Percentiles rank a stretch among this genome's conserved stretches.
phyloP scores from a whole-genome alignment of 2,329 filamentous ascomycete species.

The Grosmannia serpens region DNA sequence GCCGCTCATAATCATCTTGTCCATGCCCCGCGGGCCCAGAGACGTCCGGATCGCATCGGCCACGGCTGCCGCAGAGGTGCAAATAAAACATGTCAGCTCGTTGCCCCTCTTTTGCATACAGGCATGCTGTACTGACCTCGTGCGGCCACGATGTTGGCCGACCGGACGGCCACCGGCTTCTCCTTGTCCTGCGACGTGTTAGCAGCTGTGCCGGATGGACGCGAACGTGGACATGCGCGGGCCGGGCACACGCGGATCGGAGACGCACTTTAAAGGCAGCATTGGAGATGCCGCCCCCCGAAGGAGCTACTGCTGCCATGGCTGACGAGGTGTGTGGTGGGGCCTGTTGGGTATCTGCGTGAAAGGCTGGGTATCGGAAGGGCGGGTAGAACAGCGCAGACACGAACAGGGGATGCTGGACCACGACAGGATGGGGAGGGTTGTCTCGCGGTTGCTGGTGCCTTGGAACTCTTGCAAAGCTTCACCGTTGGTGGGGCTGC shows the following conservation, averaged over 20 bases:
- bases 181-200: conserved; percentile 60
- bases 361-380: neutral
- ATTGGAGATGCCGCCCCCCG: conserved; percentile 32
- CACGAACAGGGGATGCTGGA: neutral
- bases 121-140: conserved; percentile 52
- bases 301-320: conserved; percentile 34
- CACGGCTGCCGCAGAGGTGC: conserved; percentile 51
- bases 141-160: conserved; percentile 92
- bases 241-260: neutral
- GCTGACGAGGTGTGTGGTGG: conserved; percentile 8
- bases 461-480: conserved; percentile 1
- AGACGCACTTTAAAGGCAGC: conserved; percentile 43
- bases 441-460: neutral
- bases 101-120: neutral
- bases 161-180: conserved; percentile 95
- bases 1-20: conserved; percentile 97
- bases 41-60: conserved; percentile 96
- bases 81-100: conserved; percentile 11
- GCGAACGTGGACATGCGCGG: neutral
- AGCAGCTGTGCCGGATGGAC: neutral
- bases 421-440: neutral
- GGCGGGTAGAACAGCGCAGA: neutral
- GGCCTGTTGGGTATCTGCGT: neutral
- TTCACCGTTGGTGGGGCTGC: conserved; percentile 2
- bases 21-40: conserved; percentile 91